Evolutionary conservation across 345 rosid species (phyloP).

Genomic region (Hypericum perforatum): DNA sequence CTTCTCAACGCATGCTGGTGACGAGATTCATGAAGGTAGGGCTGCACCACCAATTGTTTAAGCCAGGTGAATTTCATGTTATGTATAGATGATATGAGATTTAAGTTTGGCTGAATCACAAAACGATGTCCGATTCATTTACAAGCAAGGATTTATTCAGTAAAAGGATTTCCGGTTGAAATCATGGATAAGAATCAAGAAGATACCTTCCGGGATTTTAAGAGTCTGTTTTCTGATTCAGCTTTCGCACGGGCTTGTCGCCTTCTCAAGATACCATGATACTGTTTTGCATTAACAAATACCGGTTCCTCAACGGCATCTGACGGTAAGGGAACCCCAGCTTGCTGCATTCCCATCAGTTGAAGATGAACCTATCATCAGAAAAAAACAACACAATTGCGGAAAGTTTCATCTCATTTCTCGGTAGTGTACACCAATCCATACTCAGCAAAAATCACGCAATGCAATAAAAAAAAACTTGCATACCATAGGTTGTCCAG

Average conservation of each 20-base stretch:
- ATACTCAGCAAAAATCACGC: no score
- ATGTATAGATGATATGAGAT: no score
- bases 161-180: no score
- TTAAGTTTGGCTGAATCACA: no score
- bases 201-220: constrained; percentile 67
- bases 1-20: constrained; percentile 88
- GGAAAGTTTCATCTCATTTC: no score
- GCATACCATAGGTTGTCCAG: constrained; percentile 63
- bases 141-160: no score
- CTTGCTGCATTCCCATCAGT: constrained; percentile 96
- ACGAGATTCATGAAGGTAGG: constrained; percentile 94
- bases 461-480: constrained; percentile 2
- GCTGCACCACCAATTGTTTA: constrained; percentile 35
- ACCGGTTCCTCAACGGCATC: constrained; percentile 96
- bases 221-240: constrained; percentile 53
- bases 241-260: constrained; percentile 94
- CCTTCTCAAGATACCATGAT: constrained; percentile 92
- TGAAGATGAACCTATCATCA: constrained; percentile 63
- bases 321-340: constrained; percentile 88
- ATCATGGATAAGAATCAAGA: no score
- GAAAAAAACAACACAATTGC: no score
- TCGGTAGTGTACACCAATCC: no score
- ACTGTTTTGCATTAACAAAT: constrained; percentile 95
- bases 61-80: no score
- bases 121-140: no score